A percentile compares a stretch with the other conserved stretches of the same genome.
These are phyloP conservation scores for Sordaria brevicollis DNA, from an alignment of 495 filamentous ascomycete genomes.

Conservation along the genomic window DNA sequence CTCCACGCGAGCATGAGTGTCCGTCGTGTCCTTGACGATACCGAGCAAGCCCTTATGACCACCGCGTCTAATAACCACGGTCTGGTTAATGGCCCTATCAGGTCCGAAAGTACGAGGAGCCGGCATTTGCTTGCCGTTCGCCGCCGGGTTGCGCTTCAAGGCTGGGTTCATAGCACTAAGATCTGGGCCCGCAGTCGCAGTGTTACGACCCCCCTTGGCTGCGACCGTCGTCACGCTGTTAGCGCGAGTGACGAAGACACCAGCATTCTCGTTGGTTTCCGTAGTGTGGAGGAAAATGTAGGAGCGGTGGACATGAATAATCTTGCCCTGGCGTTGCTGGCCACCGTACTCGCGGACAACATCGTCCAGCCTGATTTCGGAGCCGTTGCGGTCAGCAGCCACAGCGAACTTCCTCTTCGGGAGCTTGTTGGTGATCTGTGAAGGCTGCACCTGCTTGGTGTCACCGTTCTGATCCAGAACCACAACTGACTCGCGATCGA, in stretches of 20 bases:
- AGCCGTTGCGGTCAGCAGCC: conserved; percentile 85
- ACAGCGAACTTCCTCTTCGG: conserved; percentile 69
- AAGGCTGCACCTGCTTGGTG: conserved; percentile 70
- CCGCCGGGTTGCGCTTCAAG: conserved; percentile 49
- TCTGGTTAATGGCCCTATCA: conserved; percentile 84
- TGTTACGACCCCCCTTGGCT: conserved; percentile 76
- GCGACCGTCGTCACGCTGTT: conserved; percentile 79
- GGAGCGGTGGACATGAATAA: conserved; percentile 83
- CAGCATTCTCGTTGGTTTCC: conserved; percentile 75
- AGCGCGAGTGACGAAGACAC: conserved; percentile 80
- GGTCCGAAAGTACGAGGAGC: conserved; percentile 71
- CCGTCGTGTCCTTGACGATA: conserved; percentile 87
- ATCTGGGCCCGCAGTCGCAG: conserved; percentile 55
- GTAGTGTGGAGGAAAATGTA: conserved; percentile 81
- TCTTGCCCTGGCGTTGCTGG: conserved; percentile 73
- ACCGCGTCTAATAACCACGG: conserved; percentile 73
- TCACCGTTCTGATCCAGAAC: conserved; percentile 87
- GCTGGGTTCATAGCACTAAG: conserved; percentile 89
- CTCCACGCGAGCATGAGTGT: conserved; percentile 76
- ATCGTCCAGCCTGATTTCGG: conserved; percentile 85
- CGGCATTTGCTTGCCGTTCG: conserved; percentile 47
- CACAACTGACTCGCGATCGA: conserved; percentile 83
- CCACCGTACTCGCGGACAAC: conserved; percentile 84
- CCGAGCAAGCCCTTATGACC: conserved; percentile 87
- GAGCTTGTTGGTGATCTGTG: conserved; percentile 81